Percentiles rank a stretch among this genome's conserved stretches.
phyloP scores from a whole-genome alignment of 371 early-diverging fungal genomes.

The Apophysomyces sp. region DNA sequence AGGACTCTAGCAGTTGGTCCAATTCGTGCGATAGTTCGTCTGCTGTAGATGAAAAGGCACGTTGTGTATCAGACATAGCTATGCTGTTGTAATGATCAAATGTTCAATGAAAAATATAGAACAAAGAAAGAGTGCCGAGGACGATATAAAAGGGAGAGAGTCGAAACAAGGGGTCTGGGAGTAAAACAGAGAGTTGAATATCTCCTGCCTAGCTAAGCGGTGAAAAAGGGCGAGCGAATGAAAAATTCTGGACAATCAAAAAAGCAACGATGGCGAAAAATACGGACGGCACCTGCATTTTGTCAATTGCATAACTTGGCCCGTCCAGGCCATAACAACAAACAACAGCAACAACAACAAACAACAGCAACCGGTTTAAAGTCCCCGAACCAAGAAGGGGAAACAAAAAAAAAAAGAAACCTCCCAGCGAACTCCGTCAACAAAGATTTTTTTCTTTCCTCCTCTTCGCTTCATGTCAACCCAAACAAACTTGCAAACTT shows the following conservation, averaged over 20 bases:
- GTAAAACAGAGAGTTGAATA: neutral
- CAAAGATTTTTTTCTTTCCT: neutral
- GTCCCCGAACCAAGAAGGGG: neutral
- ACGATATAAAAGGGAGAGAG: neutral
- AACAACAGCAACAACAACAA: neutral
- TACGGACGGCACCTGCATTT: neutral
- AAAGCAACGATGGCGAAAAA: no score
- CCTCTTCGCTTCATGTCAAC: no score
- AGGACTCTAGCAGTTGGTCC: conserved; percentile 9
- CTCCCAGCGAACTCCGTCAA: neutral
- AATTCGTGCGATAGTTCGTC: conserved; percentile 18
- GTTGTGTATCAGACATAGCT: neutral
- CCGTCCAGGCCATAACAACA: neutral
- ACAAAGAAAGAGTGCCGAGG: neutral
- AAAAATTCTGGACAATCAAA: no score
- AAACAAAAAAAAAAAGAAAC: neutral
- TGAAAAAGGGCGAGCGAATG: neutral
- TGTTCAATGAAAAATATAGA: conserved; percentile 5
- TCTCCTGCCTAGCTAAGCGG: neutral
- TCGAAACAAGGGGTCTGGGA: conserved; percentile 5
- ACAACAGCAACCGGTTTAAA: neutral
- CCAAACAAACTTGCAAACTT: no score
- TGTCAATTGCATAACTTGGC: neutral
- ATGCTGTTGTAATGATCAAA: neutral
- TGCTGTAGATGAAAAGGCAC: neutral